Evolutionary conservation across 1,284 basidiomycete species (phyloP).

Genomic region (Microbotryomycetes sp.): DNA sequence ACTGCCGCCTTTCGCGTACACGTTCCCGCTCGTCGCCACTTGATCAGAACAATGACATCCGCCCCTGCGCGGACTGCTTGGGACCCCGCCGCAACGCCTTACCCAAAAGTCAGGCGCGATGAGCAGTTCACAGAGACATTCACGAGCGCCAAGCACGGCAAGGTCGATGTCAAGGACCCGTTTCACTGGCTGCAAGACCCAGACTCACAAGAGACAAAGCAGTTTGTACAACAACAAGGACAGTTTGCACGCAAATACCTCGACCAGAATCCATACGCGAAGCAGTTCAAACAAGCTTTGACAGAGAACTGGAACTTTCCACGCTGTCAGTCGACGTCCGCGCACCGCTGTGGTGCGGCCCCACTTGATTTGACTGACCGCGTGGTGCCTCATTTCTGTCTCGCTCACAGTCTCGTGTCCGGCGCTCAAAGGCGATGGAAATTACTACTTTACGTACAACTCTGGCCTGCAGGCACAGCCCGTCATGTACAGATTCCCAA

Average conservation of each 20-base stretch:
- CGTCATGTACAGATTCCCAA: slow-evolving; percentile 61
- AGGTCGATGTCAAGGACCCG: slow-evolving; percentile 59
- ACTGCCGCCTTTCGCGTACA: not conserved
- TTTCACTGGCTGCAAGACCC: slow-evolving; percentile 46
- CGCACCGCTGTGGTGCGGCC: not conserved
- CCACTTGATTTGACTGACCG: not conserved
- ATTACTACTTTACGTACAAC: slow-evolving; percentile 53
- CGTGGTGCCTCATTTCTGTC: not conserved
- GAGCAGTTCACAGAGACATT: slow-evolving; percentile 57
- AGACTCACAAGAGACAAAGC: slow-evolving; percentile 52
- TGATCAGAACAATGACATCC: not conserved
- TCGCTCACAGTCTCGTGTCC: slow-evolving; percentile 42
- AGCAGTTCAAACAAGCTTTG: slow-evolving; percentile 55
- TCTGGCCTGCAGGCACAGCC: slow-evolving; percentile 48
- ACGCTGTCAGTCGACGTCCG: slow-evolving; percentile 47
- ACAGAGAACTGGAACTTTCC: slow-evolving; percentile 60
- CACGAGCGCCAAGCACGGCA: slow-evolving; percentile 54
- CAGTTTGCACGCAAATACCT: slow-evolving; percentile 55
- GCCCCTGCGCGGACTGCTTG: slow-evolving; percentile 12
- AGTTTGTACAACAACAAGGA: slow-evolving; percentile 59
- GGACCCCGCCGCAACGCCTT: slow-evolving; percentile 38
- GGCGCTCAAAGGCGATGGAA: slow-evolving; percentile 53
- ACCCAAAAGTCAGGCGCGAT: slow-evolving; percentile 57
- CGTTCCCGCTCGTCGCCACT: not conserved
- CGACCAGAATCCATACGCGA: slow-evolving; percentile 54